phyloP scores from a whole-genome alignment of 768 basidiomycete genomes.

The Suillus sp. region DNA sequence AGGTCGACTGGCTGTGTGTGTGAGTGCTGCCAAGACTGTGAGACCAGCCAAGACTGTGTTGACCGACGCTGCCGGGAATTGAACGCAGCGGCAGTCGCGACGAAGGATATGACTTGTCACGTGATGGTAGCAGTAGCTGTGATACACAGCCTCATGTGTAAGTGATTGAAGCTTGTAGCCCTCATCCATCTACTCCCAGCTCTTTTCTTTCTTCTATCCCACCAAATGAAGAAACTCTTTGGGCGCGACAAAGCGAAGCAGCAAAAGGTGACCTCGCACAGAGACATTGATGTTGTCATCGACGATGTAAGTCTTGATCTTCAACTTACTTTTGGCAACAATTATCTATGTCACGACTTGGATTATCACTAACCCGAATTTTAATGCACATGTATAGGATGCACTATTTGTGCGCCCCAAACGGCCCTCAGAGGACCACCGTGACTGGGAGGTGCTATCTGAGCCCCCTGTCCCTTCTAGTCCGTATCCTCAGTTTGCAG shows the following conservation, averaged over 20 bases:
- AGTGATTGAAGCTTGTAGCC: constrained; percentile 7
- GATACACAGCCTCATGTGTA: constrained; percentile 15
- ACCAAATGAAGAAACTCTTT: constrained; percentile 63
- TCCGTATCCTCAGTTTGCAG: constrained; percentile 19
- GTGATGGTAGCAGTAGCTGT: constrained; percentile 11
- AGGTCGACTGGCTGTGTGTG: neutral
- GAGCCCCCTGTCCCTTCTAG: constrained; percentile 19
- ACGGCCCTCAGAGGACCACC: constrained; percentile 6
- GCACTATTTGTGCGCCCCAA: neutral
- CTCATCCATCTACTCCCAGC: constrained; percentile 10
- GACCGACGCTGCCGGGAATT: constrained; percentile 4
- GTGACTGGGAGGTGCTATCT: constrained; percentile 9
- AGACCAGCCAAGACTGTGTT: neutral
- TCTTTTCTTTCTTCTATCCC: neutral
- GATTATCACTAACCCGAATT: neutral
- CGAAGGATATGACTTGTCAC: constrained; percentile 9
- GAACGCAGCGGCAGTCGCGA: constrained; percentile 3
- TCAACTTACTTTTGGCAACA: constrained; percentile 2
- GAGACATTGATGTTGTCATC: constrained; percentile 29
- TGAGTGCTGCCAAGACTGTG: neutral
- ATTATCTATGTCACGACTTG: neutral
- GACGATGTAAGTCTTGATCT: constrained; percentile 29
- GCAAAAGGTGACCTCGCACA: constrained; percentile 31
- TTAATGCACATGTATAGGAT: neutral
- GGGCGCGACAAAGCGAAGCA: constrained; percentile 49